Evolutionary conservation across 2,329 filamentous ascomycete genomes (phyloP), one percentile per base, ranked within the genome.

Genomic region (Sclerotinia subarctica): DNA sequence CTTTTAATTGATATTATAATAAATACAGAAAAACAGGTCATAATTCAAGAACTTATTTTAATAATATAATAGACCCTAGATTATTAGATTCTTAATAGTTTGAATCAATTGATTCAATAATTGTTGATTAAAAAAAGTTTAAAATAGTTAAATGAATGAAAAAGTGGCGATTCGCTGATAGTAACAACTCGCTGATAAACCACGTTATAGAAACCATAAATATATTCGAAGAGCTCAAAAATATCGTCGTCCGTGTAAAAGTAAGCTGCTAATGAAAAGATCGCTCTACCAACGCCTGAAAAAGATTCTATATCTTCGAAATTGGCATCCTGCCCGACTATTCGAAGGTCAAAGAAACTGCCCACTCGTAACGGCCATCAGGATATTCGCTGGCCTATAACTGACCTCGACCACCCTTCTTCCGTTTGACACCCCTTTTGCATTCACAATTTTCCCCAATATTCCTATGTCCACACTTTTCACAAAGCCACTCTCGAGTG

Each of bases 401-500:
- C 17, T 26, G 5, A 5, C 5, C 32, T 15, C 19, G 11, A 35
- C 21, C 53, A 15, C 4, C 4, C 19, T 6, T 15, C 15, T 13
- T 46, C 17, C 19, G 10, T 15, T 21, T 21, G 15, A 24, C 8
- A 29, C 32, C n/a, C 8, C 2, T 64, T 3, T 29, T 21, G 4
- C 59, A 62, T 2, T 54, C 24, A 44, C 60, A 54, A 10, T 5
- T 17, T 5, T 42, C 35, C 3, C 5, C 35, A 8, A 38, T 64
- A 26, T 52, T 64, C 10, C 60, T 53, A 4, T 53, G 21, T 3
- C 32, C 32, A 44, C 60, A 64, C n/a, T 13, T 5, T 4, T 11
- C 24, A 54, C 60, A 53, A 62, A 62, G 65, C 35, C 47, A 29
- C 24, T 67, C 65, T 6, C 19, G 21, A 5, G 29, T n/a, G 46